Evolutionary conservation across 73 alveolate species (phyloP).

Genomic region (Paramecium biaurelia): DNA sequence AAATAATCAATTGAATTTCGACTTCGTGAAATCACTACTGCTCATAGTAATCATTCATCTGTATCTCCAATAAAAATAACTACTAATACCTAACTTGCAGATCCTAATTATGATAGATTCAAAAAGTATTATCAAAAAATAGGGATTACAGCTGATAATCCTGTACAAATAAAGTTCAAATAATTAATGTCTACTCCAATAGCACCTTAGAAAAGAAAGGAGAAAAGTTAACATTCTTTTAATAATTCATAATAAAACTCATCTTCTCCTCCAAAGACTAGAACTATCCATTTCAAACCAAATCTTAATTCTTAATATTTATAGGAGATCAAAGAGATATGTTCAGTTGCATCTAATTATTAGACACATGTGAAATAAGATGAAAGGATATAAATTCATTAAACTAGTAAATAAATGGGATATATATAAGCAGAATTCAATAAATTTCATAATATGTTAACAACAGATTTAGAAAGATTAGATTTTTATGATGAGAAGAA

Average conservation of each 20-base stretch:
- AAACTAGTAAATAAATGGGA: not conserved
- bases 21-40: not conserved
- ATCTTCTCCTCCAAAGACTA: not conserved
- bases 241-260: not conserved
- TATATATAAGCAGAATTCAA: not conserved
- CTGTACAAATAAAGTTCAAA: not conserved
- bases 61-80: not conserved
- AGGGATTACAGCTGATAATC: not conserved
- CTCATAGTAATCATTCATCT: conserved; percentile 30
- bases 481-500: not conserved
- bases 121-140: conserved; percentile 6
- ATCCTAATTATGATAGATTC: conserved; percentile 9
- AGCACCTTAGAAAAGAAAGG: not conserved
- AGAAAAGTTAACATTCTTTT: not conserved
- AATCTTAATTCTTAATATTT: not conserved
- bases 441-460: conserved; percentile 20
- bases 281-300: not conserved
- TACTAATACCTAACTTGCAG: not conserved
- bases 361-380: not conserved
- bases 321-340: not conserved
- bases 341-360: not conserved
- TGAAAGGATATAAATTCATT: not conserved
- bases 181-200: not conserved
- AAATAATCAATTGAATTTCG: conserved; percentile 42
- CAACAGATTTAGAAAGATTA: conserved; percentile 24